Base-by-base conservation (phyloP, 2,329 filamentous ascomycete species). In the Exophiala sp. region DNA sequence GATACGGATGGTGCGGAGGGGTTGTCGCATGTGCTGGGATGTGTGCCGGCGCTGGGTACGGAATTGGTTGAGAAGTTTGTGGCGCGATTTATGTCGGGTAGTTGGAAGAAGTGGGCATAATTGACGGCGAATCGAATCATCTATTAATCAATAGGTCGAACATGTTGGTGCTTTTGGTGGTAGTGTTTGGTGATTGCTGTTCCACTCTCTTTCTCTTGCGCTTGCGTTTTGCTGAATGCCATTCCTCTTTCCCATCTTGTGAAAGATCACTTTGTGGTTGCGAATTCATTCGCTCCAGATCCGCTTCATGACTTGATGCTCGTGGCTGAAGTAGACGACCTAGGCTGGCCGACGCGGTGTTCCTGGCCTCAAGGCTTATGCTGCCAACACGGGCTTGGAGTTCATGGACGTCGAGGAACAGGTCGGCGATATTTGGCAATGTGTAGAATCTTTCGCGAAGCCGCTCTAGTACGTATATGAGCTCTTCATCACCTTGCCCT, bases 1-100 rank as follows among this genome's bases (percentile, higher is more conserved):
- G 65, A 68, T 43, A 74, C 72, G 0, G 65, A 64, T 40, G 49
- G 55, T 20, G 64, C 64, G 34, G 72, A 69, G 39, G 50, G 63
- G 10, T 63, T 66, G 2, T 68, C 77, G 8, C 62, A 61, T 2
- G 51, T 62, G 12, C 69, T 73, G 0, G 68, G 64, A 47, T 66
- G 71, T 54, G 66, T 76, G n/a, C 45, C 52, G 12, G 54, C 54
- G 14, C 35, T 55, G 47, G 50, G 46, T 18, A 29, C 24, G 29
- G 55, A 57, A 11, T 38, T 60, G 38, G 55, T 62, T 9, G 49
- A 50, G 45, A 62, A 55, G 42, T 62, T 62, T 33, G 60, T 62
- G 10, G 16, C 46, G 61, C 1, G 72, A 65, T 63, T 61, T 42
- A 12, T 59, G 21, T 39, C 36, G 12, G 59, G 53, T 1, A 56